These are phyloP conservation scores for Podaxis sp. DNA, from an alignment of 768 basidiomycete species.

Conservation along the genomic window DNA sequence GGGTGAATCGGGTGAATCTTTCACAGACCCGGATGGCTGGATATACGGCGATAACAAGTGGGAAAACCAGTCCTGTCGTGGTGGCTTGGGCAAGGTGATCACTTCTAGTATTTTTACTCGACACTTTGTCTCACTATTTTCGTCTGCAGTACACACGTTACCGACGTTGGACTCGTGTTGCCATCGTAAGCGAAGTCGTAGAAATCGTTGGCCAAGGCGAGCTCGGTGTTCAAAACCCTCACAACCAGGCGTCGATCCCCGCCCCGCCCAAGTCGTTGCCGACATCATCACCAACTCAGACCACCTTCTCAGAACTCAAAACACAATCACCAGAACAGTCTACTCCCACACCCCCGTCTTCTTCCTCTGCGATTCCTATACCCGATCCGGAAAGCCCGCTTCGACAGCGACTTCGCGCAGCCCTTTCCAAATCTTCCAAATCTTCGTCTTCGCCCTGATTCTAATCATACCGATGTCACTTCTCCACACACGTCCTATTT, in stretches of 20 bases:
- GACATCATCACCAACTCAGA: neutral
- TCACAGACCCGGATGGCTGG: constrained; percentile 89
- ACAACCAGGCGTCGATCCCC: neutral
- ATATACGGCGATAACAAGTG: constrained; percentile 95
- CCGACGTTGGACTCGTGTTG: constrained; percentile 84
- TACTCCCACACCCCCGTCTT: neutral
- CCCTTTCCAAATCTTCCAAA: constrained; percentile 10
- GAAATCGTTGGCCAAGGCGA: constrained; percentile 47
- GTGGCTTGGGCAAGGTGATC: constrained; percentile 81
- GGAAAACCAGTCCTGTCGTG: constrained; percentile 73
- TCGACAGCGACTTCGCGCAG: constrained; percentile 11
- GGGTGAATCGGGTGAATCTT: constrained; percentile 45
- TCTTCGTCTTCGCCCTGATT: neutral
- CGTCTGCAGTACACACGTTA: constrained; percentile 74
- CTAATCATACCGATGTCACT: neutral
- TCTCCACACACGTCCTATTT: neutral
- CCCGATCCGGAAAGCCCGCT: constrained; percentile 10
- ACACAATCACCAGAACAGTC: constrained; percentile 2
- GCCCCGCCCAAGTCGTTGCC: neutral
- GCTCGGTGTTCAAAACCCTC: constrained; percentile 24
- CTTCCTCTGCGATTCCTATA: neutral
- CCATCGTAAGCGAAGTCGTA: constrained; percentile 70
- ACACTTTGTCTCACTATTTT: constrained; percentile 6
- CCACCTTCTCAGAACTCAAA: neutral
- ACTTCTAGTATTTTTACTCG: neutral